Base-by-base conservation (phyloP, 2,329 filamentous ascomycete genomes). In the Fusarium sp. region DNA sequence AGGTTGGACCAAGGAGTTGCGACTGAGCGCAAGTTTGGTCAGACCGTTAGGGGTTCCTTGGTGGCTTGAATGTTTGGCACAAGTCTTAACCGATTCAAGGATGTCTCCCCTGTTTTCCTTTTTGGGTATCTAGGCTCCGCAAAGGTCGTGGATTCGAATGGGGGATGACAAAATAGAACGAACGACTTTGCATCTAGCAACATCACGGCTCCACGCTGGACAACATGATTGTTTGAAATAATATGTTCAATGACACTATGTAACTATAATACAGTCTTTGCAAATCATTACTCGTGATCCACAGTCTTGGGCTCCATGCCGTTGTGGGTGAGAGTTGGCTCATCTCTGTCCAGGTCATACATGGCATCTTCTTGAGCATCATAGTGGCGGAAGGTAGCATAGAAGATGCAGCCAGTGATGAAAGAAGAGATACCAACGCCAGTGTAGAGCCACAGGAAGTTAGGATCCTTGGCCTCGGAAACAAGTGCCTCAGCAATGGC, bases 391-490 rank as follows among this genome's bases (percentile, higher is more conserved):
- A 82, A 83, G 5, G 79, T 64, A 56, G 59, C 55, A 79, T 84
- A 90, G 80, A 92, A 92, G 61, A 87, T 69, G 35, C 83, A 80
- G 27, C 87, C 87, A 6, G 84, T 82, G 4, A 83, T 33, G 58
- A 85, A 84, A 2, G 87, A 85, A 20, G 84, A 83, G 58, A 81
- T 75, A 9, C 85, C 86, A n/a, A 92, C 80, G 25, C 87, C 88
- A 29, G 84, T 83, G 75, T 92, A 92, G 85, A 93, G 87, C 89
- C 90, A 92, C 63, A 91, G 76, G 74, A 92, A 86, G 72, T 89
- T 85, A 27, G 91, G 92, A 77, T 94, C 89, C 62, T 86, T 86
- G 11, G 89, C 87, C 6, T 81, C 80, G 14, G 90, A 89, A 4
- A 89, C 86, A 17, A 93, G 81, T 5, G 90, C 87, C 73, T 91